Conservation (phyloP, 2,329 filamentous ascomycete species). For the Didymella keratinophila region DNA sequence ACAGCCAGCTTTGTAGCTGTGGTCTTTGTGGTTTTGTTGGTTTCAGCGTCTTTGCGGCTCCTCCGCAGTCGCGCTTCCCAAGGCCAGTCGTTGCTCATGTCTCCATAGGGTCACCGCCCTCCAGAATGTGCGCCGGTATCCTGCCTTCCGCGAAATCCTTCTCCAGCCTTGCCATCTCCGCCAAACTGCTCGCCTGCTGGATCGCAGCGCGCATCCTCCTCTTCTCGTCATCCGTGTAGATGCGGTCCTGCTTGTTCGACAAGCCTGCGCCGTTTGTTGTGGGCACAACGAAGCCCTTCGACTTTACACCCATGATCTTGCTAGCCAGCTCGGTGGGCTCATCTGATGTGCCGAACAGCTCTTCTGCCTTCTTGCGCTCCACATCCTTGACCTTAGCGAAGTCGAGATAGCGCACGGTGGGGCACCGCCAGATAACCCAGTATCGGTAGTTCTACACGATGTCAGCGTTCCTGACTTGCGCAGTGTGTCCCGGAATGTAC, state of each 20-base stretch:
- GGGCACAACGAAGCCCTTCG: conserved; percentile 72
- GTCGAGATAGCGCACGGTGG: conserved; percentile 87
- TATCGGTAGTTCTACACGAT: conserved; percentile 79
- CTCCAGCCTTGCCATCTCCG: conserved; percentile 89
- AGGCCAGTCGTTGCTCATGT: conserved; percentile 22
- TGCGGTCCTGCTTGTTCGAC: conserved; percentile 64
- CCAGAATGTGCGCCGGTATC: conserved; percentile 64
- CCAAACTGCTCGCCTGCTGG: conserved; percentile 83
- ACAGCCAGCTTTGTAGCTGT: conserved; percentile 1
- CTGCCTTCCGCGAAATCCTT: conserved; percentile 90
- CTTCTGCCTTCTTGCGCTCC: conserved; percentile 77
- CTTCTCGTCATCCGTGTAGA: conserved; percentile 86
- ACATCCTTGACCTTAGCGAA: conserved; percentile 89
- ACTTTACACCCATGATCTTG: conserved; percentile 82
- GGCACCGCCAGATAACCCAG: conserved; percentile 89
- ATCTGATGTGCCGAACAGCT: conserved; percentile 82
- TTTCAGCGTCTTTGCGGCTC: neutral
- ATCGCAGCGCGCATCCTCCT: conserved; percentile 86
- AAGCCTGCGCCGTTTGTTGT: conserved; percentile 46
- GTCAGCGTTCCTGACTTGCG: neutral
- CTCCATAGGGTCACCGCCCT: conserved; percentile 42
- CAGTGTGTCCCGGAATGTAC: conserved; percentile 9
- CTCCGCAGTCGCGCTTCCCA: neutral
- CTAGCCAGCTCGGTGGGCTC: conserved; percentile 80
- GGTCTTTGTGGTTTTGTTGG: neutral